phyloP scores from a whole-genome alignment of 2,329 filamentous ascomycete genomes.

The Nannizziopsis barbatae region DNA sequence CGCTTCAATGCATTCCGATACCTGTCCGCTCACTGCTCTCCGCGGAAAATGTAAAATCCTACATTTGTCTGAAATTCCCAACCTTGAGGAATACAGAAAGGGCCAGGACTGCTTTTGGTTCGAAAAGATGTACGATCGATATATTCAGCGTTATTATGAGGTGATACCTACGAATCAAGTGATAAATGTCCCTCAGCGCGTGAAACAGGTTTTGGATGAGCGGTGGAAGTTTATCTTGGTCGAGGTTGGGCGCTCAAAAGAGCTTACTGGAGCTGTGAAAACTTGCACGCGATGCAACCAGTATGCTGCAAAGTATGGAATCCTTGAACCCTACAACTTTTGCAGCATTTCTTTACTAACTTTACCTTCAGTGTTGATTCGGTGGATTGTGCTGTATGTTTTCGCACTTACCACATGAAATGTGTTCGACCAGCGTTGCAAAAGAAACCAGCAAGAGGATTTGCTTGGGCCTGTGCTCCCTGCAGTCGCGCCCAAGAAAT shows the following conservation, averaged over 20 bases:
- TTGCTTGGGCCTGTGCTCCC: conserved; percentile 93
- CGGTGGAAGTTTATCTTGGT: conserved; percentile 94
- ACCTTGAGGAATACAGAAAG: conserved; percentile 74
- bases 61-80: conserved; percentile 75
- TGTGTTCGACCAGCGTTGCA: conserved; percentile 84
- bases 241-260: conserved; percentile 85
- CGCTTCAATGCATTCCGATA: conserved; percentile 97
- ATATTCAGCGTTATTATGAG: conserved; percentile 96
- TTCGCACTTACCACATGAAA: conserved; percentile 95
- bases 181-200: conserved; percentile 88
- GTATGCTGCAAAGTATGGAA: conserved; percentile 75
- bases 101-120: conserved; percentile 87
- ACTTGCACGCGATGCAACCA: conserved; percentile 82
- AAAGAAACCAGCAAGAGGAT: conserved; percentile 94
- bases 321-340: background rate
- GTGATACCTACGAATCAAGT: conserved; percentile 84
- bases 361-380: conserved; percentile 62
- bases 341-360: conserved; percentile 17
- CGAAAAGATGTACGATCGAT: conserved; percentile 93
- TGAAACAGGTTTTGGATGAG: conserved; percentile 92
- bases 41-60: conserved; percentile 86
- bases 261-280: conserved; percentile 91
- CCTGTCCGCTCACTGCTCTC: conserved; percentile 80
- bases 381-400: conserved; percentile 91
- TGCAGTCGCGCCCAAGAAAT: conserved; percentile 94